Evolutionary conservation across 2,329 filamentous ascomycete species (phyloP).

Genomic region (Blastomyces silverae): DNA sequence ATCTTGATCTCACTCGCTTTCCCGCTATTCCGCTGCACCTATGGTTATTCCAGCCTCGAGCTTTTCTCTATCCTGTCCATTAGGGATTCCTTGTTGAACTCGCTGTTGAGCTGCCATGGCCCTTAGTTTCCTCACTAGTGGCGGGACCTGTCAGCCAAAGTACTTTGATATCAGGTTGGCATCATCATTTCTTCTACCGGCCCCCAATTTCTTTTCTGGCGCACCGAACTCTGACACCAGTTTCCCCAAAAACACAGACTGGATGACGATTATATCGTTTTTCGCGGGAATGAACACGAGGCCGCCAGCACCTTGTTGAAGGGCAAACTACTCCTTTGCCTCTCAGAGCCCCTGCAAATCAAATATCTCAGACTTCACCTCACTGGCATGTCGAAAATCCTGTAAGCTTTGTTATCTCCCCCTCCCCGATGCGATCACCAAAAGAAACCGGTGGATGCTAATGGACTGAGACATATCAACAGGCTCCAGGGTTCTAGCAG

Average conservation of each 20-base stretch:
- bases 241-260: conserved; percentile 53
- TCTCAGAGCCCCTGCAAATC: conserved; percentile 61
- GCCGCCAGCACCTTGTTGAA: conserved; percentile 68
- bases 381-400: conserved; percentile 61
- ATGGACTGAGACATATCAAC: conserved; percentile 29
- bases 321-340: conserved; percentile 65
- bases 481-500: conserved; percentile 28
- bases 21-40: not conserved
- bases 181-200: not conserved
- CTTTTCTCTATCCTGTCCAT: not conserved
- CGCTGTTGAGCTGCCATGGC: conserved; percentile 32
- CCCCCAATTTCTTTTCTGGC: not conserved
- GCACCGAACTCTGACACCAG: not conserved
- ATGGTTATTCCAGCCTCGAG: not conserved
- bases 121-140: conserved; percentile 42
- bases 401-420: conserved; percentile 47
- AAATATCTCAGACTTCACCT: conserved; percentile 68
- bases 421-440: conserved; percentile 7
- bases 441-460: not conserved
- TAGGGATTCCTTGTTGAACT: no score
- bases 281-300: conserved; percentile 68
- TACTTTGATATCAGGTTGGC: conserved; percentile 45
- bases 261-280: conserved; percentile 71
- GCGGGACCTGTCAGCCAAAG: conserved; percentile 41
- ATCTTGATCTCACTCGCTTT: not conserved